Base-by-base conservation (phyloP, 345 rosid genomes). In the Capsella bursapastoris region DNA sequence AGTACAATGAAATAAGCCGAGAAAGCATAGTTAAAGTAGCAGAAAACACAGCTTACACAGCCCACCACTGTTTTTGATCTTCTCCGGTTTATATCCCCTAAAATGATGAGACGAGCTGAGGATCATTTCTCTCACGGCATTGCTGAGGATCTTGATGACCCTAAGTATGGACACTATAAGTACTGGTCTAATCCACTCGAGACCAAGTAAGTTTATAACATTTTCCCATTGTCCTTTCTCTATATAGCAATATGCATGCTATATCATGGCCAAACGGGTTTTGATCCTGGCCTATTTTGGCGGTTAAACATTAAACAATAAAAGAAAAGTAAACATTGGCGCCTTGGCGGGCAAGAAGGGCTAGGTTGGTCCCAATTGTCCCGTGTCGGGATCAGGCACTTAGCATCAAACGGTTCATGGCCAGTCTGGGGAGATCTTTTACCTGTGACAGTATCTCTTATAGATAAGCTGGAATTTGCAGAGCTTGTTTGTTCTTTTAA, bases 111-210 rank as follows among this genome's bases (percentile, higher is more conserved):
- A 76, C 87, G 92, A 8, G 82, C 84, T 3, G 87, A 83, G 78
- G 82, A 88, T 68, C 93, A 89, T 79, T 88, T 88, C 83, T 89
- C 97, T 67, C 88, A 84, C 29, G 96, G 89, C 57, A 77, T 89
- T 76, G 89, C 93, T 3, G 90, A 88, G 47, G 57, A 89, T 80
- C 87, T 88, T 0, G 83, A 83, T 1, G 89, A 89, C 57, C 91
- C 90, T 38, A 86, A 85, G 68, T 85, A 86, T 66, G 50, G 11
- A 41, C 86, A 88, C 64, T 83, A 82, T 81, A 88, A 83, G 57
- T 86, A 89, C 72, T 91, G 92, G 91, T 89, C 93, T 11, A 91
- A 88, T 79, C 96, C 97, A 8, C 84, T 91, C 0, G 93, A 91
- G 68, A 87, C 80, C 41, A 88, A 65, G 97, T 89, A 80, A 79